Evolutionary conservation across 2,329 filamentous ascomycete species (phyloP), one percentile per base, ranked within the genome.

Genomic region (Aureobasidium sp.): DNA sequence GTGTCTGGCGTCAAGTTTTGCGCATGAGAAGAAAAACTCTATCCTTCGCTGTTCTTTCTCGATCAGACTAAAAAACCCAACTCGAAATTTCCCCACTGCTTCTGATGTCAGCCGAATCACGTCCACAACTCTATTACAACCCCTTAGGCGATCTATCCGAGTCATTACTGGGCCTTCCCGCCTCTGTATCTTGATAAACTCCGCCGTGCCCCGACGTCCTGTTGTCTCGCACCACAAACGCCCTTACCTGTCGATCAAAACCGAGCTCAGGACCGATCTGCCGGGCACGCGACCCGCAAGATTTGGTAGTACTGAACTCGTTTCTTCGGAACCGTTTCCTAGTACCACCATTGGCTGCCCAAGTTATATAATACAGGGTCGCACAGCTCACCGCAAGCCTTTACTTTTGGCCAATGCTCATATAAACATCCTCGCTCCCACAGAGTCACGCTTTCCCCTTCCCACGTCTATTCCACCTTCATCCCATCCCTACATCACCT

Each of bases 221-320:
- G 17, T 51, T 51, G 48, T 40, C 48, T 51, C 27, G 48, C 48
- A 51, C 48, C 35, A 51, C 48, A 32, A 51, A 51, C 35, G 48
- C 37, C 22, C 19, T 29, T 27, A 30, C 35, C 21, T 41, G 48
- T 27, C 48, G 48, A 51, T 51, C 48, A 40, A 41, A 41, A 30
- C 37, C 17, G 17, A 40, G 48, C 48, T 32, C 48, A 51, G 38
- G 29, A 32, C 48, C 29, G 48, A 52, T 52, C 48, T 41, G 37
- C 48, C 48, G 48, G 48, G 19, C 48, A 51, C 48, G 48, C 48
- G 48, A 51, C 48, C 41, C 48, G 48, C 48, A 51, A 51, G 48
- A 51, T 51, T 51, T 41, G 48, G 48, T 52, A 42, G 48, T 29
- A 52, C 48, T 52, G 38, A 52, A 42, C 48, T 52, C 48, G 34